Evolutionary conservation across 1,284 basidiomycete genomes (phyloP), one percentile per base, ranked within the genome.

Genomic region (Puccinia polysora): DNA sequence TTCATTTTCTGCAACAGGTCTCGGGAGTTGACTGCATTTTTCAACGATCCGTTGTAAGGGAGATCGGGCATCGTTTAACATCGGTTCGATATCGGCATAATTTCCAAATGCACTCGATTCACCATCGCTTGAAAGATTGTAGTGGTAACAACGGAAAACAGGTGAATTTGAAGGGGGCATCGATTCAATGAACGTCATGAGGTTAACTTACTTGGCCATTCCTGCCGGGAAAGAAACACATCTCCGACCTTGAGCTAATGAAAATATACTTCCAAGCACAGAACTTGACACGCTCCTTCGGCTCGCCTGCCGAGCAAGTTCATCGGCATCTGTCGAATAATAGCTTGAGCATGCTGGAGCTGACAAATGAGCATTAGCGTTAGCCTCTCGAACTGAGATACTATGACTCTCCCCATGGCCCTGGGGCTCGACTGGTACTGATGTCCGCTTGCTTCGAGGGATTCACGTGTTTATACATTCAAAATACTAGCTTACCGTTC

Each of bases 211-310:
- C 36, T 30, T 38, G 34, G 30, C 8, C 15, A 43, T 15, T 23
- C 58, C 58, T n/a, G 36, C n/a, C 7, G 58, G 58, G 23, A 23
- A 60, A 7, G 58, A 60, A 6, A 38, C 58, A 23, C 36, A 60
- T 60, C 58, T 32, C 10, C 58, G 32, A 60, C 20, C 32, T n/a
- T 60, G 32, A 7, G 4, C 58, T 4, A 60, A 28, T 4, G 58
- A 60, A 38, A 60, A 60, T 12, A 60, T 60, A 60, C 58, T 60
- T 5, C 58, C 58, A 20, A 60, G 32, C 12, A 60, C 34, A 20
- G 58, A 60, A 28, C 58, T 60, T 4, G 58, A 60, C 23, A 40
- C 58, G 38, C 58, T 60, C 40, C 53, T 55, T 30, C 58, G 58
- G 40, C 38, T 60, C 12, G 38, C 34, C 28, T 28, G 58, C 2